Evolutionary conservation across 78 protist species (phyloP).

Genomic region (Trichosphaerium sp.): DNA sequence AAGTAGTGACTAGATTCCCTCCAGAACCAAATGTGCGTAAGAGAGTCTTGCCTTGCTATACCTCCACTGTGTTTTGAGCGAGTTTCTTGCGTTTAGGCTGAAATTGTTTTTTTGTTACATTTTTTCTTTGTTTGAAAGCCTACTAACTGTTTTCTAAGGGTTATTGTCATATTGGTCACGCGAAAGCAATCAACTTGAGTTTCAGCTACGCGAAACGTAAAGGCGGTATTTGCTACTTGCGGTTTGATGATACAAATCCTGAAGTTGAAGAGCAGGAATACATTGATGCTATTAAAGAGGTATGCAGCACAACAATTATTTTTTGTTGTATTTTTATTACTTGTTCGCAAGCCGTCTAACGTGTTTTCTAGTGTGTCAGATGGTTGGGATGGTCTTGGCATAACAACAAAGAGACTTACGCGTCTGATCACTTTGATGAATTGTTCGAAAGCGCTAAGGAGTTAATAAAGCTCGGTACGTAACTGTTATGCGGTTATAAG

Average conservation of each 20-base stretch:
- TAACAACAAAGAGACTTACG: slow-evolving; percentile 71
- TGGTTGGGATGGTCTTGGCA: slow-evolving; percentile 90
- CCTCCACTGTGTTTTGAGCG: no score
- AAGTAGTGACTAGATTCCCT: slow-evolving; percentile 89
- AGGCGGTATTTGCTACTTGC: slow-evolving; percentile 73
- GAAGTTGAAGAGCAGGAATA: slow-evolving; percentile 83
- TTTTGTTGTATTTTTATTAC: neutral
- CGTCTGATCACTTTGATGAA: slow-evolving; percentile 85
- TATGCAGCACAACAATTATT: neutral
- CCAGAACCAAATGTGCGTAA: slow-evolving; percentile 99
- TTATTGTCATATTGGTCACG: slow-evolving; percentile 98
- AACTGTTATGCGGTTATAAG: no score
- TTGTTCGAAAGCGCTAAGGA: slow-evolving; percentile 85
- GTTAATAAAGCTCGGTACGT: slow-evolving; percentile 71
- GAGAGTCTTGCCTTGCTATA: no score
- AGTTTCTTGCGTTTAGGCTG: neutral
- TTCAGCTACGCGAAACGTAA: slow-evolving; percentile 78
- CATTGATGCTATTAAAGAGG: slow-evolving; percentile 72
- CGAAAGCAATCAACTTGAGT: slow-evolving; percentile 91
- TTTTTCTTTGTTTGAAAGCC: neutral
- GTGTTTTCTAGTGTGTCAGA: slow-evolving; percentile 23
- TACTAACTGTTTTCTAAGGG: slow-evolving; percentile 50
- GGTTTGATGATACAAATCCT: slow-evolving; percentile 99
- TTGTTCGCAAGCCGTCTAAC: neutral
- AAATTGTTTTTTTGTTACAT: neutral